Percentiles rank a stretch among this genome's conserved stretches.
Evolutionary conservation across 2,329 filamentous ascomycete species (phyloP).

Genomic region (Sordariomycetes sp.): DNA sequence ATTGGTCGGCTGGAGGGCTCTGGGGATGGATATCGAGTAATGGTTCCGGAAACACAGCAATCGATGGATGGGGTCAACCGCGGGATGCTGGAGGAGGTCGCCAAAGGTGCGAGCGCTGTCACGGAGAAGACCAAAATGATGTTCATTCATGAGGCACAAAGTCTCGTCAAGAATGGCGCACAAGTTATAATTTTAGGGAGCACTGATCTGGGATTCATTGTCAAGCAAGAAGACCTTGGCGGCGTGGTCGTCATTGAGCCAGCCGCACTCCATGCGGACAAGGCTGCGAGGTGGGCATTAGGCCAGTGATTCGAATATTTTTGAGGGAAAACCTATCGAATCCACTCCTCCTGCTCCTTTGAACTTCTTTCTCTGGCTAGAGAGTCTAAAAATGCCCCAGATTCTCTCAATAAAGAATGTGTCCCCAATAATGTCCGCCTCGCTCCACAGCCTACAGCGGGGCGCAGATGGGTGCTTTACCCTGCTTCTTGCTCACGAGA

Average conservation of each 20-base stretch:
- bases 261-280: constrained; percentile 6
- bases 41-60: constrained; percentile 4
- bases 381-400: no score
- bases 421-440: no score
- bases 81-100: constrained; percentile 8
- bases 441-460: no score
- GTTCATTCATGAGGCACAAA: constrained; percentile 5
- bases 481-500: no score
- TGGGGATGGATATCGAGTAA: constrained; percentile 2
- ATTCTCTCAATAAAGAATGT: no score
- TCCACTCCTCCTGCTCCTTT: no score
- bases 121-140: constrained; percentile 5
- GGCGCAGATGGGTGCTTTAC: no score
- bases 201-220: constrained; percentile 7
- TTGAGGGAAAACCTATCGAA: no score
- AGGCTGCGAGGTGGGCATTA: constrained; percentile 5
- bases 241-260: constrained; percentile 6
- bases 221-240: constrained; percentile 6
- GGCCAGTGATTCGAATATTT: no score
- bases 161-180: constrained; percentile 3
- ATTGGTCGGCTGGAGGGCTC: constrained; percentile 2
- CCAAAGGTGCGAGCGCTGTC: constrained; percentile 4
- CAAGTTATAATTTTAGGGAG: constrained; percentile 6
- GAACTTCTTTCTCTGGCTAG: no score
- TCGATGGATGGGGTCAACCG: constrained; percentile 5